phyloP scores from a whole-genome alignment of 164 flowering plant species.

The Stephania cephalantha region DNA sequence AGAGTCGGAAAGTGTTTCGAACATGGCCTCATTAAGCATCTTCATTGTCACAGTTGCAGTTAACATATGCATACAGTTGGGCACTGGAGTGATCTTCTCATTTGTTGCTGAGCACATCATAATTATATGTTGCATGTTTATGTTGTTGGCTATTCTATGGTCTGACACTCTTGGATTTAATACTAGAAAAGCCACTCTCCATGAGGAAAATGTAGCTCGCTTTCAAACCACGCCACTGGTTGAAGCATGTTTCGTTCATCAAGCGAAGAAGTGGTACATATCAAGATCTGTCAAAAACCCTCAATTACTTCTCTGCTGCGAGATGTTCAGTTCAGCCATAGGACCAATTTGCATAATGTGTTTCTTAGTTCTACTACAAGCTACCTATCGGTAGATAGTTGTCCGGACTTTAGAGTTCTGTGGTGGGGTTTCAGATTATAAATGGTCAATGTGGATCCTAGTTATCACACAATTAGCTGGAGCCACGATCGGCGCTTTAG shows the following conservation, averaged over 20 bases:
- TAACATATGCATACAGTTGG: background rate
- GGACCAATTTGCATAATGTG: background rate
- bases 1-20: background rate
- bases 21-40: background rate
- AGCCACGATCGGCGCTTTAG: too few relatives aligned
- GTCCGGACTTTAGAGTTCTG: background rate
- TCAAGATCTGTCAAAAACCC: background rate
- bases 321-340: background rate
- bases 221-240: background rate
- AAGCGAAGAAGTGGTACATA: background rate
- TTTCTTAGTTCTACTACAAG: background rate
- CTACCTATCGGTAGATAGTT: background rate
- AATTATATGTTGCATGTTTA: background rate
- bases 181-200: too few relatives aligned
- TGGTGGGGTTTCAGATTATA: too few relatives aligned
- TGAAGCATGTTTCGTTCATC: background rate
- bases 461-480: too few relatives aligned
- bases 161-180: too few relatives aligned
- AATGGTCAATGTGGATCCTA: too few relatives aligned
- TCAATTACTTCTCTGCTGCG: background rate
- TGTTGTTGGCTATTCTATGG: conserved; percentile 3
- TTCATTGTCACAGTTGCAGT: background rate
- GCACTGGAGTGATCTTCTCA: background rate
- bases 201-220: background rate
- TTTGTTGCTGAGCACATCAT: background rate